Evolutionary conservation across 495 filamentous ascomycete genomes (phyloP), one percentile per base, ranked within the genome.

Genomic region (Trichoderma gamsii): DNA sequence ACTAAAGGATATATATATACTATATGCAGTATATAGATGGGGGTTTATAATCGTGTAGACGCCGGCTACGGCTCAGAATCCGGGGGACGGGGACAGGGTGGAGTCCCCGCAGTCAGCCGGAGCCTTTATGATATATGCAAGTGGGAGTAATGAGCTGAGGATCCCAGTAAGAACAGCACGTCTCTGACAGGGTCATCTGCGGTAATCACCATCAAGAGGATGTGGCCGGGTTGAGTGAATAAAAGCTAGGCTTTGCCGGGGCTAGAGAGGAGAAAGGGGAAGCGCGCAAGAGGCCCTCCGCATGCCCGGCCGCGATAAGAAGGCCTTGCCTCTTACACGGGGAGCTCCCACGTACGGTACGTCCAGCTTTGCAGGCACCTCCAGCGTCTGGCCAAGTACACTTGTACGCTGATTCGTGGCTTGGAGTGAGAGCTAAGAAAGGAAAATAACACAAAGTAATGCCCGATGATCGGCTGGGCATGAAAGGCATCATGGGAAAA

Each of bases 61-160:
- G 27, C 56, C 56, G 56, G 56, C 27, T 32, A 61, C 25, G 56
- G 56, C 29, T 29, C 56, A 61, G 56, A 61, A 61, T 61, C 56
- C 56, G 56, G 56, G 56, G 56, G 12, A 27, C 23, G 56, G 56
- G 56, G 27, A 61, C 27, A 7, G 12, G 56, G 56, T 61, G 56
- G 56, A 61, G 56, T 61, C 56, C 25, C 56, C 56, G n/a, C 56
- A 61, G 23, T 16, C 56, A 61, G 23, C 27, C 56, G 56, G 15
- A 3, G 27, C 27, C 23, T 32, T 25, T 56, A 52, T 16, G 1
- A 5, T 38, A 9, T n/a, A 52, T 21, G 44, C 44, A 49, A 16
- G 44, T 4, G 29, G 29, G 8, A n/a, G 44, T 49, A n/a, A 52
- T 52, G n/a, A 9, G n/a, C 25, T 3, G 18, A 21, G 56, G 3